Evolutionary conservation across 371 early-diverging fungal species (phyloP).

Genomic region (Mucor sp.): DNA sequence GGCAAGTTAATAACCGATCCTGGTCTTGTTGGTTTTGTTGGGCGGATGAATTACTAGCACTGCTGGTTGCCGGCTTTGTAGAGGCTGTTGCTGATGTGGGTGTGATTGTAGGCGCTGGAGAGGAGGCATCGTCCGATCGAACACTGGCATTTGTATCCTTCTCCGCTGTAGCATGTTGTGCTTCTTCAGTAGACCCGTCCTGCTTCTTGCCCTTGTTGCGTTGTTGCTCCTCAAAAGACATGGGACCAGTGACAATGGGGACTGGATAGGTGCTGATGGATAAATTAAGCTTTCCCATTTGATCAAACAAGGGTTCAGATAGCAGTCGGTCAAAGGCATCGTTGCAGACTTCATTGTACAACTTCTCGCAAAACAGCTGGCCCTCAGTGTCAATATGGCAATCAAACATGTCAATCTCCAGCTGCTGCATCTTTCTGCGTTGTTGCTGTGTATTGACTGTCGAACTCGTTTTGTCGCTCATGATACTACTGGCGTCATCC

Average conservation of each 20-base stretch:
- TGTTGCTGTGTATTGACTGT: conserved; percentile 10
- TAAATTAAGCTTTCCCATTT: conserved; percentile 31
- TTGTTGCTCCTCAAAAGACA: conserved; percentile 3
- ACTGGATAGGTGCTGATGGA: conserved; percentile 11
- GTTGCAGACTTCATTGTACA: conserved; percentile 30
- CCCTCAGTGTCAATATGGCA: conserved; percentile 32
- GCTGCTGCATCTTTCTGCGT: conserved; percentile 13
- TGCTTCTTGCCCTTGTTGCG: not conserved
- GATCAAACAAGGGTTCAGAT: conserved; percentile 47
- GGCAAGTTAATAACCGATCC: conserved; percentile 27
- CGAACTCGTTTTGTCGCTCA: not conserved
- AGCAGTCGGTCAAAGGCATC: conserved; percentile 35
- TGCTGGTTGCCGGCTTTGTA: not conserved
- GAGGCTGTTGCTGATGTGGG: not conserved
- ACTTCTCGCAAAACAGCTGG: conserved; percentile 25
- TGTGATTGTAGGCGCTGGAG: not conserved
- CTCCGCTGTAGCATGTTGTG: not conserved
- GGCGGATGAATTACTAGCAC: not conserved
- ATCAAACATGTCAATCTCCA: conserved; percentile 18
- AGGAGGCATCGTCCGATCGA: not conserved
- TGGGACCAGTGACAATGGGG: conserved; percentile 12
- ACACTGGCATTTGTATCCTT: not conserved
- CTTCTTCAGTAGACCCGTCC: not conserved
- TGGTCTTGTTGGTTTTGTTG: not conserved
- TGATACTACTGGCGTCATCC: conserved; percentile 10